Conservation (phyloP, 768 basidiomycete species). For the Strobilomyces dryophilus region DNA sequence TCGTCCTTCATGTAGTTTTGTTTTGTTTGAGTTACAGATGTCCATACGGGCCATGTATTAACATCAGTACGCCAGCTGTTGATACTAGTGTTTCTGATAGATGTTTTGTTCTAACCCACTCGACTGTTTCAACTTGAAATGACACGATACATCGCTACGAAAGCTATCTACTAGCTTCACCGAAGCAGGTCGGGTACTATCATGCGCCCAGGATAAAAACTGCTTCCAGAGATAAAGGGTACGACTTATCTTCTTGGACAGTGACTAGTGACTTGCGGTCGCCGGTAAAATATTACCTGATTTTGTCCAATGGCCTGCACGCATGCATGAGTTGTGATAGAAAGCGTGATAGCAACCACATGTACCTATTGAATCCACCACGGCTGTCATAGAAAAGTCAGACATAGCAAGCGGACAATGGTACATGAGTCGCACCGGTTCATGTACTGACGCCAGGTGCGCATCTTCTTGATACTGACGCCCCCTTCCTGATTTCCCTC, state of each 20-base stretch:
- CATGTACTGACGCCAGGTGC: conserved; percentile 99
- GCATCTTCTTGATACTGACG: conserved; percentile 68
- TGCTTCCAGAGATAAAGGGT: conserved; percentile 2
- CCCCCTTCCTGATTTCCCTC: conserved; percentile 77
- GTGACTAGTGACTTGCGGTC: not conserved
- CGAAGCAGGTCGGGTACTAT: not conserved
- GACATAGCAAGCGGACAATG: conserved; percentile 2
- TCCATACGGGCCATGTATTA: conserved; percentile 26
- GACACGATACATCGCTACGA: not conserved
- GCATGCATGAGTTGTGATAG: conserved; percentile 15
- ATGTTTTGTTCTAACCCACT: conserved; percentile 12
- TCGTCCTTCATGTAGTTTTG: conserved; percentile 18
- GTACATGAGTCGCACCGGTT: conserved; percentile 57
- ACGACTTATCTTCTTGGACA: conserved; percentile 15
- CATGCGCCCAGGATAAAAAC: conserved; percentile 11
- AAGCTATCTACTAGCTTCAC: not conserved
- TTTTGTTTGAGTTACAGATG: conserved; percentile 15
- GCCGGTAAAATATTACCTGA: conserved; percentile 61
- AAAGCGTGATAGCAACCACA: not conserved
- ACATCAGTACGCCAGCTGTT: conserved; percentile 17
- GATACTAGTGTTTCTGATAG: conserved; percentile 24
- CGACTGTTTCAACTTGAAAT: conserved; percentile 3
- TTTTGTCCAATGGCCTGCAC: conserved; percentile 86
- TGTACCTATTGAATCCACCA: conserved; percentile 79
- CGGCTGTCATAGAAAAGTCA: conserved; percentile 42